Percentiles rank a stretch among this genome's conserved stretches.
Conservation (phyloP, 2,329 filamentous ascomycete genomes). For the Zalaria sp. region DNA sequence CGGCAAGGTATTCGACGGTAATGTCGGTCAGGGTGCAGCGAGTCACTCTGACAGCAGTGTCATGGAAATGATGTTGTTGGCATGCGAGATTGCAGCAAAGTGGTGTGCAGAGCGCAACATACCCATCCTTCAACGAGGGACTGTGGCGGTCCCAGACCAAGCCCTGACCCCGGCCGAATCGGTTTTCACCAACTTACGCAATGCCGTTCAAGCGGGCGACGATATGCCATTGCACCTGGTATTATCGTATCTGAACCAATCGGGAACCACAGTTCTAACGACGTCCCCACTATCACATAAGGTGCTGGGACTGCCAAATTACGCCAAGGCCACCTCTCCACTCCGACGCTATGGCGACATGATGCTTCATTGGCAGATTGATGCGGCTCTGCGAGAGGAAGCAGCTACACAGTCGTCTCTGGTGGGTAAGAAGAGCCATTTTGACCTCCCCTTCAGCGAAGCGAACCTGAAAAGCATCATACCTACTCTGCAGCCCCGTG, state of each 20-base stretch:
- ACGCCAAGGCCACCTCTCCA: conserved; percentile 46
- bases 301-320: conserved; percentile 36
- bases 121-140: conserved; percentile 35
- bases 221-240: conserved; percentile 13
- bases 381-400: conserved; percentile 45
- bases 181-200: no score
- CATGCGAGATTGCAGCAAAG: conserved; percentile 32
- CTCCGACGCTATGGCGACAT: conserved; percentile 47
- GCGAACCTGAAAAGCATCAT: conserved; percentile 35
- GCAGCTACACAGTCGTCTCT: conserved; percentile 29
- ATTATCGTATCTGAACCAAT: conserved; percentile 25
- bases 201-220: no score
- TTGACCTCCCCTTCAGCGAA: conserved; percentile 35
- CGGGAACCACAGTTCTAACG: conserved; percentile 29
- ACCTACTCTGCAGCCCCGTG: conserved; percentile 27
- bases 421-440: conserved; percentile 14
- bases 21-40: no score
- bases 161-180: conserved; percentile 12
- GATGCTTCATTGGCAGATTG: conserved; percentile 50
- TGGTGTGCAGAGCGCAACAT: conserved; percentile 40
- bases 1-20: conserved; percentile 14
- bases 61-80: conserved; percentile 42
- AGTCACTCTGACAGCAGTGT: conserved; percentile 10
- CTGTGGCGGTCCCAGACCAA: conserved; percentile 9
- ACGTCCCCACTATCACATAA: conserved; percentile 35